Evolutionary conservation across 306 rosid genomes (phyloP).

Genomic region (Quercus berberidifolia): DNA sequence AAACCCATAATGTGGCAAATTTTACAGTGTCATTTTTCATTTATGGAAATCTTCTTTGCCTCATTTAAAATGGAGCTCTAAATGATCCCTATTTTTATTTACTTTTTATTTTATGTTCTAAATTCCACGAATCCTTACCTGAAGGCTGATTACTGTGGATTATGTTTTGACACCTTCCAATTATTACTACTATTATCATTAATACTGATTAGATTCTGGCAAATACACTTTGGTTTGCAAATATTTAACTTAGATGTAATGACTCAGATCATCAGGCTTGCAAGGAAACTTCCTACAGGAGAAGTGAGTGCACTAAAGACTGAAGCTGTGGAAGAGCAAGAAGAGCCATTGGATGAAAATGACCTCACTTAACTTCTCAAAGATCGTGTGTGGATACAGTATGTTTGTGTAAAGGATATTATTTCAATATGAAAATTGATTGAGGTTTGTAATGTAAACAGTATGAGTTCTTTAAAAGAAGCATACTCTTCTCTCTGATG

Average conservation of each 20-base stretch:
- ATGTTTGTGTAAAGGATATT: not conserved
- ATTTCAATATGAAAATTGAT: not conserved
- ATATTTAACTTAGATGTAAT: conserved; percentile 17
- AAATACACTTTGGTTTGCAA: not conserved
- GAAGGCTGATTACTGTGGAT: no score
- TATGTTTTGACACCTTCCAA: not conserved
- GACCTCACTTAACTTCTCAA: conserved; percentile 59
- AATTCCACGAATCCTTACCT: no score
- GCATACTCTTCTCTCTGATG: no score
- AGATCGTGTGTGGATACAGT: not conserved
- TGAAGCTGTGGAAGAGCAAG: conserved; percentile 38
- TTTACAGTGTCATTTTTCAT: no score
- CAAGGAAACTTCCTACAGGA: conserved; percentile 87
- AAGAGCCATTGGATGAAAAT: conserved; percentile 69
- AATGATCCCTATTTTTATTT: no score
- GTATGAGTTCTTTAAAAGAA: no score
- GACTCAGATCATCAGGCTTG: conserved; percentile 77
- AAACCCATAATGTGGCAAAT: no score
- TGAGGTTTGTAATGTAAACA: not conserved
- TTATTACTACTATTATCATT: not conserved
- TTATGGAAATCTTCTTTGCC: no score
- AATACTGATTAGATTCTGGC: not conserved
- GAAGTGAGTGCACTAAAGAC: conserved; percentile 62
- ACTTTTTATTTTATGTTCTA: no score
- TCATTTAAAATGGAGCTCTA: no score